These are phyloP conservation scores for Arctium lappa DNA, from an alignment of 129 eudicot species.

Conservation along the genomic window DNA sequence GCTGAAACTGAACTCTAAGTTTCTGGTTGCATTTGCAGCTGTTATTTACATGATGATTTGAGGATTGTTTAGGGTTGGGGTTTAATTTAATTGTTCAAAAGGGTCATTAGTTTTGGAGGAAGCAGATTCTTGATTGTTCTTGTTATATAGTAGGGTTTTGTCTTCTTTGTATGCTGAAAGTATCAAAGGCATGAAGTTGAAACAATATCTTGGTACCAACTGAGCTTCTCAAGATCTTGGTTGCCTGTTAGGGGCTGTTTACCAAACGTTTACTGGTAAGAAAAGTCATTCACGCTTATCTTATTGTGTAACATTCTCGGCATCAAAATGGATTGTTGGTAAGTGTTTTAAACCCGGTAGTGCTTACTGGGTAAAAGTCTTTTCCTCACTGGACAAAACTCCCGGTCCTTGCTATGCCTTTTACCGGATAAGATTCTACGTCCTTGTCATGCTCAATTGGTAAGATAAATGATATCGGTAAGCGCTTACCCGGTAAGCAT, in stretches of 20 bases:
- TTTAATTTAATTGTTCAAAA: slow-evolving; percentile 22
- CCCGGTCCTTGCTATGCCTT: too few species aligned
- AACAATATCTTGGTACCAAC: slow-evolving; percentile 4
- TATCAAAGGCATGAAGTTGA: slow-evolving; percentile 23
- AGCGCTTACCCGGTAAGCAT: too few species aligned
- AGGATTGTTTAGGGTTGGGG: slow-evolving; percentile 16
- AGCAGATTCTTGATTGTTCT: slow-evolving; percentile 7
- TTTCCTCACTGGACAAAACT: too few species aligned
- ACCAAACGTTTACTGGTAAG: too few species aligned
- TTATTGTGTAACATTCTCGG: too few species aligned
- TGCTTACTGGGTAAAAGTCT: too few species aligned
- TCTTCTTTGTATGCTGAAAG: slow-evolving; percentile 37
- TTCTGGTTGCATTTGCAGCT: slow-evolving; percentile 27
- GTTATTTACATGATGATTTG: slow-evolving; percentile 28
- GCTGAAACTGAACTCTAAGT: slow-evolving; percentile 22
- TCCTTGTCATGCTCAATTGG: too few species aligned
- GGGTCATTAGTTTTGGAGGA: slow-evolving; percentile 6
- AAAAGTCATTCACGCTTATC: too few species aligned
- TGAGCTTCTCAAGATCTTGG: background rate
- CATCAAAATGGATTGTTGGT: too few species aligned
- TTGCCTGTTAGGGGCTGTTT: background rate
- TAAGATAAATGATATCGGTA: too few species aligned
- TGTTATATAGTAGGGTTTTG: slow-evolving; percentile 14
- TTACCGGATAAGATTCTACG: too few species aligned
- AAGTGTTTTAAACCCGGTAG: too few species aligned